Conservation (phyloP, 148 eudicot genomes). For the Polygonum maritimum region DNA sequence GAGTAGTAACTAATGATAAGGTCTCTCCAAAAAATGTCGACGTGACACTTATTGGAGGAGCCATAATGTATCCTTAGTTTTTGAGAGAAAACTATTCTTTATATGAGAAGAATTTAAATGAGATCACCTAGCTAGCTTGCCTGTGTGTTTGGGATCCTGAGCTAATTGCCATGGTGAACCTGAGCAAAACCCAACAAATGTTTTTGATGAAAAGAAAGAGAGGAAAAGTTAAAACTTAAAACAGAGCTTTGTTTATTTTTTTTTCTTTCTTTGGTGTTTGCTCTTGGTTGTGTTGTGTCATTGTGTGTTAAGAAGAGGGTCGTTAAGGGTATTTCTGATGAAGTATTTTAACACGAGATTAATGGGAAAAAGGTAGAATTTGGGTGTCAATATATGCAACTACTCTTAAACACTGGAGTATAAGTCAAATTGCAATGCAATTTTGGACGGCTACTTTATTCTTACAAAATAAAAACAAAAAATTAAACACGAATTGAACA, state of each 20-base stretch:
- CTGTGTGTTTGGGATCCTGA: no score
- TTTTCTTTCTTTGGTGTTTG: not conserved
- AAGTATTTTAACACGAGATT: not conserved
- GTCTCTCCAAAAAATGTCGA: no score
- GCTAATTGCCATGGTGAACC: conserved; percentile 50
- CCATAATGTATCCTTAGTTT: no score
- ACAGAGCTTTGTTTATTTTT: not conserved
- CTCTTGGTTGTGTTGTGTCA: conserved; percentile 1
- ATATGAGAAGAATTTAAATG: no score
- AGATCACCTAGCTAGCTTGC: no score
- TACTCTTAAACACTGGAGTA: not conserved
- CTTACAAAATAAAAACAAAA: not conserved
- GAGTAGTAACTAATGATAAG: no score
- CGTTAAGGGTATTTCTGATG: conserved; percentile 4
- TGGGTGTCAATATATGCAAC: not conserved
- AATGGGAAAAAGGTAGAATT: not conserved
- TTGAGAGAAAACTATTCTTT: no score
- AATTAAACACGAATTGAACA: not conserved
- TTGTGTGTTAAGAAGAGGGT: not conserved
- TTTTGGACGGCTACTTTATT: conserved; percentile 1
- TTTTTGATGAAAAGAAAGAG: not conserved
- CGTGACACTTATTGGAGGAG: no score
- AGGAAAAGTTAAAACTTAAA: not conserved
- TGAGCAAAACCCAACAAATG: not conserved
- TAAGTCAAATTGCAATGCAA: not conserved